These are phyloP conservation scores for Citrus sinensis DNA, from an alignment of 345 rosid species.

Conservation along the genomic window DVS_A1.0 CM039163.1:51914501-51915000, in stretches of 20 bases:
- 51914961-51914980: conserved; percentile 60
- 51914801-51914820: neutral
- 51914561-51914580: no score
- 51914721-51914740: neutral
- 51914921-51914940: conserved; percentile 52
- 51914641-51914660: no score
- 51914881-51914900: neutral
- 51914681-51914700: no score
- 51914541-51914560: no score
- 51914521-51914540: no score
- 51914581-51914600: no score
- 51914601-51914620: no score
- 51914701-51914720: neutral
- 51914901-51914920: conserved; percentile 28
- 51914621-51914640: no score
- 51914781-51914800: neutral
- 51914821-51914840: conserved; percentile 46
- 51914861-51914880: neutral
- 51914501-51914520: no score
- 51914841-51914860: conserved; percentile 10
- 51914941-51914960: conserved; percentile 72
- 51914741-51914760: neutral
- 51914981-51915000: conserved; percentile 60
- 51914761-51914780: neutral
- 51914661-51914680: no score